phyloP scores from a whole-genome alignment of 495 filamentous ascomycete species.

The Talaromyces stipitatus region DNA sequence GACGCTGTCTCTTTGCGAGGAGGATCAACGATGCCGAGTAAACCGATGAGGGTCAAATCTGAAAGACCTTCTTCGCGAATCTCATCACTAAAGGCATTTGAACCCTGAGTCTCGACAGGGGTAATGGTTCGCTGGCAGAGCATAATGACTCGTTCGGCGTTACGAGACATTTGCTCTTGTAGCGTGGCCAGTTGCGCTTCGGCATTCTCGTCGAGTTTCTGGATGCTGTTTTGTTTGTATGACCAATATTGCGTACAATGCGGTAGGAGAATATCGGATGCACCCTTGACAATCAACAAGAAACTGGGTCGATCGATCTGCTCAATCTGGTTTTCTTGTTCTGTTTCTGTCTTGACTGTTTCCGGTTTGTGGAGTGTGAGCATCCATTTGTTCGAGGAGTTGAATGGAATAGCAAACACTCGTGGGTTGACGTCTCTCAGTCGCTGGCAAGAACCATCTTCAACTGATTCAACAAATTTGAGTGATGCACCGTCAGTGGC shows the following conservation, averaged over 20 bases:
- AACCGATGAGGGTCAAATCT: slow-evolving; percentile 48
- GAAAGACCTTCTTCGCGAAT: slow-evolving; percentile 29
- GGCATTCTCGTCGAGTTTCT: slow-evolving; percentile 30
- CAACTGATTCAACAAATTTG: slow-evolving; percentile 51
- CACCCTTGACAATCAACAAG: slow-evolving; percentile 39
- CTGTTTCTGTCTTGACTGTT: not conserved
- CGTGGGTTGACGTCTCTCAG: slow-evolving; percentile 45
- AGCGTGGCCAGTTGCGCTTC: slow-evolving; percentile 36
- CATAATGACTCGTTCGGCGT: slow-evolving; percentile 57
- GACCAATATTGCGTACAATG: slow-evolving; percentile 44
- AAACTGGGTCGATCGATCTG: not conserved
- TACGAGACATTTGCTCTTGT: slow-evolving; percentile 55
- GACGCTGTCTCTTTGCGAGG: slow-evolving; percentile 56
- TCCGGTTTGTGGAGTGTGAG: slow-evolving; percentile 19
- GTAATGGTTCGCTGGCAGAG: slow-evolving; percentile 34
- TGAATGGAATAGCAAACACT: slow-evolving; percentile 57
- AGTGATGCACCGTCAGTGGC: slow-evolving; percentile 64
- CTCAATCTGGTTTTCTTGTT: not conserved
- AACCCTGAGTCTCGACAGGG: slow-evolving; percentile 46
- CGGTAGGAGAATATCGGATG: slow-evolving; percentile 53
- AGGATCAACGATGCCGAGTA: slow-evolving; percentile 62
- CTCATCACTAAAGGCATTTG: slow-evolving; percentile 43
- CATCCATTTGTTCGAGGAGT: slow-evolving; percentile 73
- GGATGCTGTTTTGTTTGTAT: slow-evolving; percentile 33
- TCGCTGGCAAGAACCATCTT: slow-evolving; percentile 23